Conservation (phyloP, 1,284 basidiomycete species). For the Coniferiporia weirii region DNA sequence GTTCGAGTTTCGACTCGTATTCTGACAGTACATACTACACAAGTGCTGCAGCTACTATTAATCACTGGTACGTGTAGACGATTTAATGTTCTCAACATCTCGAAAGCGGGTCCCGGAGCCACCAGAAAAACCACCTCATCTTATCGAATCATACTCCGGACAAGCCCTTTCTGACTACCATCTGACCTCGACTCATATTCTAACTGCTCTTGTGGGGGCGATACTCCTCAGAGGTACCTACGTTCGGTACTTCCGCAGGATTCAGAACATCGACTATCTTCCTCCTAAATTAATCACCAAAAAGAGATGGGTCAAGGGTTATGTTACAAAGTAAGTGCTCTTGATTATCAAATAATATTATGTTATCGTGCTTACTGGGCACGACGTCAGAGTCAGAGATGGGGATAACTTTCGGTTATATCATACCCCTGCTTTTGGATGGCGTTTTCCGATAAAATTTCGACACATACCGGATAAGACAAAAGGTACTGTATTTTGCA, state of each 20-base stretch:
- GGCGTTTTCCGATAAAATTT: constrained; percentile 67
- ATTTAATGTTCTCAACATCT: too few relatives aligned
- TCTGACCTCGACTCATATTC: background rate
- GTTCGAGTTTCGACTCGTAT: too few relatives aligned
- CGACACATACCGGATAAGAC: constrained; percentile 50
- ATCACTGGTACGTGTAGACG: too few relatives aligned
- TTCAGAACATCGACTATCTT: constrained; percentile 59
- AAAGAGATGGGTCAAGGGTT: constrained; percentile 62
- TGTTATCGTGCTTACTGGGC: background rate
- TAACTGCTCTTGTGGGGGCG: background rate
- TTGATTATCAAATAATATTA: background rate
- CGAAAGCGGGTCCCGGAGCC: too few relatives aligned
- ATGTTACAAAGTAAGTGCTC: constrained; percentile 60
- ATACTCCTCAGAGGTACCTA: constrained; percentile 31
- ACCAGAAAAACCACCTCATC: too few relatives aligned
- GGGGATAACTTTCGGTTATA: constrained; percentile 78
- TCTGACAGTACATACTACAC: too few relatives aligned
- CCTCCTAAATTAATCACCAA: constrained; percentile 51
- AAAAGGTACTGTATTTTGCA: constrained; percentile 45
- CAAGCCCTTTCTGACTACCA: too few relatives aligned
- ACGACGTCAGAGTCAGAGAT: constrained; percentile 64
- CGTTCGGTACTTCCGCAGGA: constrained; percentile 51
- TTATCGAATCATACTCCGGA: too few relatives aligned
- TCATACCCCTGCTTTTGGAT: constrained; percentile 77
- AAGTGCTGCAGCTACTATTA: too few relatives aligned